phyloP scores from a whole-genome alignment of 225 moss, liverwort and hornwort genomes.

The Pseudoscleropodium purum region DNA sequence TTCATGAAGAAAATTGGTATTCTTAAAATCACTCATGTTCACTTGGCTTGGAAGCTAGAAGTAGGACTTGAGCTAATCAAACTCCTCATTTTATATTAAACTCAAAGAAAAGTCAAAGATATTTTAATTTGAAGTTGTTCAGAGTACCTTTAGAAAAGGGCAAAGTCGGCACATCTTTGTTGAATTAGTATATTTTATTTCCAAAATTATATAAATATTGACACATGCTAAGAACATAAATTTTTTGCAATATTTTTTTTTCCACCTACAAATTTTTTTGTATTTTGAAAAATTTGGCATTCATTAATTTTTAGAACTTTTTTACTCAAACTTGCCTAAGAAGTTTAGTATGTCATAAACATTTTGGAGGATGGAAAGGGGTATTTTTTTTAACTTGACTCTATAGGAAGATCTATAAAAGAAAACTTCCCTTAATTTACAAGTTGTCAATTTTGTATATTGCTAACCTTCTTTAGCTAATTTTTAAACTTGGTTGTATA shows the following conservation, averaged over 20 bases:
- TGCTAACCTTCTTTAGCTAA: too few species aligned
- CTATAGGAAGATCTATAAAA: fast-evolving
- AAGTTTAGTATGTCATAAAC: background rate
- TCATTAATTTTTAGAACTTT: background rate
- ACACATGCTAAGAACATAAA: background rate
- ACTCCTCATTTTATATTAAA: background rate
- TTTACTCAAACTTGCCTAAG: fast-evolving
- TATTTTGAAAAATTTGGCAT: background rate
- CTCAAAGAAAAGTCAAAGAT: too few species aligned
- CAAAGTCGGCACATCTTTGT: fast-evolving
- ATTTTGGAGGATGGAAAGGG: fast-evolving
- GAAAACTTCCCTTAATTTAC: fast-evolving
- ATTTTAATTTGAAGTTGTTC: background rate
- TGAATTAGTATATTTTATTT: background rate
- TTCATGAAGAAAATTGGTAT: background rate
- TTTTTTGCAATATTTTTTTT: background rate
- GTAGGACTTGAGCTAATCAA: fast-evolving
- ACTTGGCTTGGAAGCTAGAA: fast-evolving
- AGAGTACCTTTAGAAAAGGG: background rate
- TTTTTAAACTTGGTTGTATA: background rate
- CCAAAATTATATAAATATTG: background rate
- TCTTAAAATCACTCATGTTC: background rate
- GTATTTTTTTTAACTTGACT: background rate
- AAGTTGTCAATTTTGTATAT: background rate
- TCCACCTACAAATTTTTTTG: fast-evolving